Evolutionary conservation across 768 basidiomycete species (phyloP).

Genomic region (Phlebiopsis gigantea): DNA sequence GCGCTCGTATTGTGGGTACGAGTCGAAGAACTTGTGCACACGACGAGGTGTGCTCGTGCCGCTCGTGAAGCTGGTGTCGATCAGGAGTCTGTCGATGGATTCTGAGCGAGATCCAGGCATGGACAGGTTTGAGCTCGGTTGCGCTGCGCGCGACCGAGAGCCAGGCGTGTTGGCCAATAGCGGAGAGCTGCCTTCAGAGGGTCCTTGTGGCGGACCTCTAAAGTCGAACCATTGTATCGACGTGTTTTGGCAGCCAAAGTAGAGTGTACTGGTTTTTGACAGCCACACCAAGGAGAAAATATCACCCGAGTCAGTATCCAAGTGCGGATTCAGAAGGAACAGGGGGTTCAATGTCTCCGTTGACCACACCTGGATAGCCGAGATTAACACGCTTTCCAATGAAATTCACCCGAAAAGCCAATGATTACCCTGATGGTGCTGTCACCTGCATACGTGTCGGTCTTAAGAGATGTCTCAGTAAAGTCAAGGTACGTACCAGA

Average conservation of each 20-base stretch:
- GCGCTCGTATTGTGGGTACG: slow-evolving; percentile 70
- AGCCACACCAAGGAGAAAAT: slow-evolving; percentile 84
- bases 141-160: not conserved
- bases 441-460: slow-evolving; percentile 49
- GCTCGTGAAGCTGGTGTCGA: slow-evolving; percentile 13
- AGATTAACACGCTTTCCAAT: not conserved
- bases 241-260: slow-evolving; percentile 89
- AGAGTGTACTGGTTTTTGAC: slow-evolving; percentile 60
- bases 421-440: slow-evolving; percentile 75
- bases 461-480: not conserved
- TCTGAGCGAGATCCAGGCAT: slow-evolving; percentile 1
- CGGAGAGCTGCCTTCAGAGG: not conserved
- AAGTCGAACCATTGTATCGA: slow-evolving; percentile 89
- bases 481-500: slow-evolving; percentile 49
- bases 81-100: slow-evolving; percentile 8
- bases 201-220: not conserved
- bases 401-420: no score
- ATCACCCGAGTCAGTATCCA: slow-evolving; percentile 80
- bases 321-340: slow-evolving; percentile 71
- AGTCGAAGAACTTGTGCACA: slow-evolving; percentile 90
- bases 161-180: not conserved
- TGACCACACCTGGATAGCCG: slow-evolving; percentile 73
- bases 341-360: slow-evolving; percentile 60
- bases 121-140: not conserved
- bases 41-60: slow-evolving; percentile 37